Base-by-base conservation (phyloP, 2,329 filamentous ascomycete genomes). In the Sporothrix pallida region DNA sequence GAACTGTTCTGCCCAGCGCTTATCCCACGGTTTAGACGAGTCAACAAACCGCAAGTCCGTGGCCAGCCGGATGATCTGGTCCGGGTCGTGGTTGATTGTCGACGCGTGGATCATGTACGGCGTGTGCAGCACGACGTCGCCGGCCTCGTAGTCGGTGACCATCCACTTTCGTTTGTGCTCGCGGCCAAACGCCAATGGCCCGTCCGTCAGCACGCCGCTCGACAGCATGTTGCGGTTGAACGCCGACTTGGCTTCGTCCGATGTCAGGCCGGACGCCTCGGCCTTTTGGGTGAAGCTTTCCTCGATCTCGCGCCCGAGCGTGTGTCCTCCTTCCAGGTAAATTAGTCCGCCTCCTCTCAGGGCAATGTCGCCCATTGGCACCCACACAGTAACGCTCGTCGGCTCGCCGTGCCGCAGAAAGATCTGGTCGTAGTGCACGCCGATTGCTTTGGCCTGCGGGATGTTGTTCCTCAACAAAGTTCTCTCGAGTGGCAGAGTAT, bases 201-300 rank as follows among this genome's bases (percentile, higher is more conserved):
- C 84, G 44, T 89, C 84, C 10, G 84, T 84, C 1, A 90, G 81
- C 50, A 89, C 78, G 0, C 87, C 88, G 0, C 83, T 86, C 0
- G 82, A 80, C 81, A 89, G 86, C 88, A 90, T 90, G 75, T 90
- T 89, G 23, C 83, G 81, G 76, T 90, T 90, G 78, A 88, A 90
- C 1, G 84, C 87, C 44, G 80, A 81, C 58, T 80, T 83, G 1
- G 83, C 82, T 77, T 90, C 85, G 73, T 87, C 85, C 0, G 88
- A 86, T 0, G 80, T 84, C 73, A 90, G 75, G 0, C 86, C 87
- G 8, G 81, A 81, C 62, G 82, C 81, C 75, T 81, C 83, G 1
- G 88, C 87, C 74, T 84, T 86, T 2, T 72, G 76, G 1, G 81
- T 82, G 77, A 89, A 89, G 2, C 83, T 81, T 12, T 81, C 79